These are phyloP conservation scores for Aureoboletus auriporus DNA, from an alignment of 768 basidiomycete genomes.

Conservation along the genomic window DNA sequence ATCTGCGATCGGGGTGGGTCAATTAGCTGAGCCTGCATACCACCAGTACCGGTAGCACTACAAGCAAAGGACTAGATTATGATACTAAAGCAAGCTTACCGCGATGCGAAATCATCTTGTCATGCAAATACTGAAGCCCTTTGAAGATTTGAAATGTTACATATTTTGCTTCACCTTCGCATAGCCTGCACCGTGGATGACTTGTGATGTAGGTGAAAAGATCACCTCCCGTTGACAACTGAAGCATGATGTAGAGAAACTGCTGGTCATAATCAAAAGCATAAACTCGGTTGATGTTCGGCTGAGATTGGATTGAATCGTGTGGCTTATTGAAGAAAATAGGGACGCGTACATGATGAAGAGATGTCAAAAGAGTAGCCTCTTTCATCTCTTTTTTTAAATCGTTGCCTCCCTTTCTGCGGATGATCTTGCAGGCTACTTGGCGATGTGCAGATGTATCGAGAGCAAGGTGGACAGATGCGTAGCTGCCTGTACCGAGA, in stretches of 20 bases:
- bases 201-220: slow-evolving; percentile 82
- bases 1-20: slow-evolving; percentile 37
- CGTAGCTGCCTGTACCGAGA: slow-evolving; percentile 78
- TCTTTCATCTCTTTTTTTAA: slow-evolving; percentile 66
- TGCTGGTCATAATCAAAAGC: slow-evolving; percentile 60
- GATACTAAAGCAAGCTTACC: slow-evolving; percentile 39
- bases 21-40: neutral
- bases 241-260: slow-evolving; percentile 80
- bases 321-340: neutral
- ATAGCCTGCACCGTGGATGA: slow-evolving; percentile 51
- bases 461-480: slow-evolving; percentile 75
- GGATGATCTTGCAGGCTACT: slow-evolving; percentile 83
- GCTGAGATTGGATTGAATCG: slow-evolving; percentile 37
- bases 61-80: neutral
- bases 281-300: slow-evolving; percentile 77
- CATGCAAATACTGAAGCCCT: slow-evolving; percentile 68
- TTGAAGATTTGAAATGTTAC: slow-evolving; percentile 77
- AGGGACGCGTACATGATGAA: slow-evolving; percentile 59
- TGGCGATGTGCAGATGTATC: slow-evolving; percentile 62
- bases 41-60: neutral
- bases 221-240: slow-evolving; percentile 83
- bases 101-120: slow-evolving; percentile 71
- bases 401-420: slow-evolving; percentile 45
- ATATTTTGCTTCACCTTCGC: slow-evolving; percentile 81
- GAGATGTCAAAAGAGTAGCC: slow-evolving; percentile 63